Conservation (phyloP, 176 grass and related monocot genomes). For the Olyra latifolia region DNA sequence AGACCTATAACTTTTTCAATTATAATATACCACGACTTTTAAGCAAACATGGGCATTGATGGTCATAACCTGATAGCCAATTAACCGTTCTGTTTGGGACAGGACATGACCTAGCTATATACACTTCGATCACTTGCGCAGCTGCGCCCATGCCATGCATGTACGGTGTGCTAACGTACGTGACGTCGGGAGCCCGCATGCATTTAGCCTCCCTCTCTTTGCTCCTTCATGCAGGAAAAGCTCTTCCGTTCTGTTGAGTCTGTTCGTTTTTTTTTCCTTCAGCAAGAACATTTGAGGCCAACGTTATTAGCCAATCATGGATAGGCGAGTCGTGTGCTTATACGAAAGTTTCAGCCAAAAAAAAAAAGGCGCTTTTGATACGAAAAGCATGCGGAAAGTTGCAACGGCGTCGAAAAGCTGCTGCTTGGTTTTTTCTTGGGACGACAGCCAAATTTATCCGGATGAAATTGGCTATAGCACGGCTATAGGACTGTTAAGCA, state of each 20-base stretch:
- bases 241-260: neutral
- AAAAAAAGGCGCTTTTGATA: neutral
- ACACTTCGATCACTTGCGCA: neutral
- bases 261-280: neutral
- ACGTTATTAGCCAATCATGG: neutral
- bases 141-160: neutral
- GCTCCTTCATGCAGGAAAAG: neutral
- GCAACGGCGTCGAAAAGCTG: neutral
- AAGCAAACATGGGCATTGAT: no score
- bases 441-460: neutral
- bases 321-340: neutral
- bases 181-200: neutral
- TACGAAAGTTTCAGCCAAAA: neutral
- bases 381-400: neutral
- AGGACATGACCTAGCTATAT: neutral
- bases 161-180: neutral
- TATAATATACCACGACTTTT: no score
- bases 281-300: neutral
- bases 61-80: no score
- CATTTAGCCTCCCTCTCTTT: neutral
- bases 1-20: no score
- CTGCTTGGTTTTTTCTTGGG: neutral
- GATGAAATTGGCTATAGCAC: neutral
- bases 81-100: neutral
- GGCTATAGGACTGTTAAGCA: no score